Conservation (phyloP, 108 stramenopile species). For the Discostella stelligeroides region DNA sequence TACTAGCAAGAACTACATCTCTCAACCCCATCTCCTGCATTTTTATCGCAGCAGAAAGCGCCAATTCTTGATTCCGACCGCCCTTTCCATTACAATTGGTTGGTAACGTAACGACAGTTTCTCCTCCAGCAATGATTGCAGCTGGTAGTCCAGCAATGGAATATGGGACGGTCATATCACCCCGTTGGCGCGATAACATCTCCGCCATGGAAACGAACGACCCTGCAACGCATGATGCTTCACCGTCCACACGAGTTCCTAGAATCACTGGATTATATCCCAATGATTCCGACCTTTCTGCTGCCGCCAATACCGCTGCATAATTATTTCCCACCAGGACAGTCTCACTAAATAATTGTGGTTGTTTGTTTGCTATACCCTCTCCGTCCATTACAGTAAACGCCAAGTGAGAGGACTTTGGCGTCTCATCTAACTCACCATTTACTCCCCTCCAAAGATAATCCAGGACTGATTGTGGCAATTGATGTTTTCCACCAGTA, state of each 20-base stretch:
- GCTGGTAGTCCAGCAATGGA: conserved; percentile 54
- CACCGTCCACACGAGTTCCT: conserved; percentile 77
- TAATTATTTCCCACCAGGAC: conserved; percentile 84
- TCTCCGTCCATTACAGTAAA: conserved; percentile 39
- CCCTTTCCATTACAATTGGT: conserved; percentile 66
- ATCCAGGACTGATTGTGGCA: conserved; percentile 35
- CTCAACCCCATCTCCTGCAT: conserved; percentile 58
- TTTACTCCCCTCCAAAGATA: conserved; percentile 33
- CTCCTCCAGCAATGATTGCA: conserved; percentile 85
- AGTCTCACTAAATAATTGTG: conserved; percentile 39
- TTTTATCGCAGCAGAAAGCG: conserved; percentile 69
- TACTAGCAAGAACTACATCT: conserved; percentile 73
- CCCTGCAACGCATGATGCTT: conserved; percentile 74
- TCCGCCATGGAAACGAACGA: conserved; percentile 75
- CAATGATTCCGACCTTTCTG: conserved; percentile 55
- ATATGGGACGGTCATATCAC: conserved; percentile 11
- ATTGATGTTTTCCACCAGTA: conserved; percentile 31
- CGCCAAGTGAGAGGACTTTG: conserved; percentile 51
- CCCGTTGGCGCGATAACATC: conserved; percentile 55
- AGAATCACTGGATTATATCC: conserved; percentile 81
- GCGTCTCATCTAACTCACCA: conserved; percentile 56
- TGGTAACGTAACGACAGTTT: conserved; percentile 84
- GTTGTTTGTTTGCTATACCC: not conserved
- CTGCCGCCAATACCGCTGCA: conserved; percentile 76
- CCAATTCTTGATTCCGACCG: conserved; percentile 90